phyloP scores from a whole-genome alignment of 257 asterid species.

The Handroanthus guayacan region DNA sequence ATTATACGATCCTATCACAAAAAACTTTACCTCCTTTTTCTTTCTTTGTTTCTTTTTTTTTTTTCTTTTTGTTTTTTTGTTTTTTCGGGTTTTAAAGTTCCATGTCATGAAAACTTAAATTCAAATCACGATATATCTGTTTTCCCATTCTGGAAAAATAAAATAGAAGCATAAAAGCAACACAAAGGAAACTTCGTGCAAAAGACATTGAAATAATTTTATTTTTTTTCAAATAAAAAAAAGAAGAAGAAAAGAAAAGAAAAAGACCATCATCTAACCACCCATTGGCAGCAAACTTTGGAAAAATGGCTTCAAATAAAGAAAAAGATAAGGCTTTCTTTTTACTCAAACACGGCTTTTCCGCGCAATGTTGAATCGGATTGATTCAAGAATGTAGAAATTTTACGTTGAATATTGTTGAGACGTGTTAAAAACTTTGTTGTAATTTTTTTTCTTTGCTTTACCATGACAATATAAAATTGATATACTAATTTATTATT shows the following conservation, averaged over 20 bases:
- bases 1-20: background rate
- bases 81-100: background rate
- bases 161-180: background rate
- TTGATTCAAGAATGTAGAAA: no score
- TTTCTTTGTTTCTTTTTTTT: no score
- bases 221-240: no score
- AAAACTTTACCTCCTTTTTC: background rate
- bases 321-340: background rate
- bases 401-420: no score
- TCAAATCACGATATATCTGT: background rate
- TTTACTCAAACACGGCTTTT: background rate
- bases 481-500: no score
- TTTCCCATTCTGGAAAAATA: background rate
- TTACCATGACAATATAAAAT: no score
- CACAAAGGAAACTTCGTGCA: conserved; percentile 4
- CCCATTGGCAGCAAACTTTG: background rate
- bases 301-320: background rate
- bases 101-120: background rate
- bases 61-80: no score
- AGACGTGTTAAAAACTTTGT: no score
- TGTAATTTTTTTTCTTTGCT: no score
- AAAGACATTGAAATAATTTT: background rate
- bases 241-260: background rate
- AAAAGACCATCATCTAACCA: background rate
- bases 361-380: background rate